Conservation (phyloP, 768 basidiomycete species). For the Heimioporus sp. region DNA sequence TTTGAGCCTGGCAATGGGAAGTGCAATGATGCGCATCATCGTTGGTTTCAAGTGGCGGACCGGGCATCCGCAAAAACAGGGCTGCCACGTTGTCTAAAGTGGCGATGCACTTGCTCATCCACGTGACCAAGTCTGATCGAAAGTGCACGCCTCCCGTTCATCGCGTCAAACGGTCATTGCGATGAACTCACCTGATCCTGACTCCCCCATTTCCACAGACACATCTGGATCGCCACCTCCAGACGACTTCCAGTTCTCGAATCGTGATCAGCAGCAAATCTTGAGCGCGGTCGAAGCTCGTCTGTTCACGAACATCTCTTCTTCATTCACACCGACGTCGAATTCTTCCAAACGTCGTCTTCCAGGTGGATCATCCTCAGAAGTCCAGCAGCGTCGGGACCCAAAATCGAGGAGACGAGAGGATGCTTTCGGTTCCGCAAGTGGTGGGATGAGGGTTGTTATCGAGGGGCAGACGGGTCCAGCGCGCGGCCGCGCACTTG, state of each 20-base stretch:
- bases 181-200: conserved; percentile 39
- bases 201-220: conserved; percentile 35
- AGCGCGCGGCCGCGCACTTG: conserved; percentile 7
- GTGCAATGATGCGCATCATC: conserved; percentile 45
- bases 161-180: neutral
- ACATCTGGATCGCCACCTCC: conserved; percentile 38
- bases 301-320: conserved; percentile 13
- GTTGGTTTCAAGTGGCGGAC: no score
- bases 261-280: conserved; percentile 30
- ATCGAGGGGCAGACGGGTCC: conserved; percentile 20
- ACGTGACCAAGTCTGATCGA: conserved; percentile 14
- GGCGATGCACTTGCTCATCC: neutral
- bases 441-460: conserved; percentile 21
- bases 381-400: conserved; percentile 45
- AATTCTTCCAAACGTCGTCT: conserved; percentile 50
- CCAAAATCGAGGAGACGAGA: conserved; percentile 50
- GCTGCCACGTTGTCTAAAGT: neutral
- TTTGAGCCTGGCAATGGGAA: conserved; percentile 37
- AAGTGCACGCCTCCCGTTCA: no score
- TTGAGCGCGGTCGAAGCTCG: conserved; percentile 19
- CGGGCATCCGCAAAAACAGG: no score
- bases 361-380: conserved; percentile 45
- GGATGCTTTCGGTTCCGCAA: conserved; percentile 31
- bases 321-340: conserved; percentile 20
- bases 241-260: conserved; percentile 31